These are phyloP conservation scores for Curvularia verruculosa DNA, from an alignment of 2,329 filamentous ascomycete species.

Conservation along the genomic window DNA sequence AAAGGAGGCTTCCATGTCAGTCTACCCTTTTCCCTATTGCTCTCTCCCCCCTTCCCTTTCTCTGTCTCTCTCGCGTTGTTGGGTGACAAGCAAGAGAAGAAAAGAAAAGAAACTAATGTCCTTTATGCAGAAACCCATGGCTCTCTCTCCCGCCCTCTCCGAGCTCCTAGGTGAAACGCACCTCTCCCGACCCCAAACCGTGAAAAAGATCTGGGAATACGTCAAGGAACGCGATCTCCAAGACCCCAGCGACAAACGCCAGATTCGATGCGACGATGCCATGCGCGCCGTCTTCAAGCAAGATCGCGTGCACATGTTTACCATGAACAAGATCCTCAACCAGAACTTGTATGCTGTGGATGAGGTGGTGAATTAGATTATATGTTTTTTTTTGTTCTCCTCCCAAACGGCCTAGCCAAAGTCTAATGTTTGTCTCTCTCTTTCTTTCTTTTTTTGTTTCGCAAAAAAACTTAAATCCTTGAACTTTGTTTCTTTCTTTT, in stretches of 20 bases:
- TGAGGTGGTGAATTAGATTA: slow-evolving; percentile 54
- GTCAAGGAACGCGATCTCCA: slow-evolving; percentile 89
- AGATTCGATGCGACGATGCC: slow-evolving; percentile 89
- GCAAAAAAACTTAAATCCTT: no score
- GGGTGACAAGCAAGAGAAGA: no score
- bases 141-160: slow-evolving; percentile 71
- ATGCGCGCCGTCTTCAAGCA: slow-evolving; percentile 93
- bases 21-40: no score
- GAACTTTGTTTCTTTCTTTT: no score
- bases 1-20: slow-evolving; percentile 89
- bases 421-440: background rate
- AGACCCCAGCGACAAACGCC: slow-evolving; percentile 87
- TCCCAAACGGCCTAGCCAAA: background rate
- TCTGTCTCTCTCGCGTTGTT: background rate
- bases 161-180: slow-evolving; percentile 75
- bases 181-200: slow-evolving; percentile 91
- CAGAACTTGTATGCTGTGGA: slow-evolving; percentile 87
- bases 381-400: no score
- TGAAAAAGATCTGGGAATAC: slow-evolving; percentile 95
- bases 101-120: slow-evolving; percentile 35
- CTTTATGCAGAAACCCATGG: slow-evolving; percentile 71
- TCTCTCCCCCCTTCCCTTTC: no score
- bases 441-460: no score
- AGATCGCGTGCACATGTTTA: slow-evolving; percentile 95
- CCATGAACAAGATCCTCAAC: slow-evolving; percentile 96